Percentiles rank a stretch among this genome's conserved stretches.
phyloP scores from a whole-genome alignment of 208 protist species.

The Leishmania tarentolae region DNA sequence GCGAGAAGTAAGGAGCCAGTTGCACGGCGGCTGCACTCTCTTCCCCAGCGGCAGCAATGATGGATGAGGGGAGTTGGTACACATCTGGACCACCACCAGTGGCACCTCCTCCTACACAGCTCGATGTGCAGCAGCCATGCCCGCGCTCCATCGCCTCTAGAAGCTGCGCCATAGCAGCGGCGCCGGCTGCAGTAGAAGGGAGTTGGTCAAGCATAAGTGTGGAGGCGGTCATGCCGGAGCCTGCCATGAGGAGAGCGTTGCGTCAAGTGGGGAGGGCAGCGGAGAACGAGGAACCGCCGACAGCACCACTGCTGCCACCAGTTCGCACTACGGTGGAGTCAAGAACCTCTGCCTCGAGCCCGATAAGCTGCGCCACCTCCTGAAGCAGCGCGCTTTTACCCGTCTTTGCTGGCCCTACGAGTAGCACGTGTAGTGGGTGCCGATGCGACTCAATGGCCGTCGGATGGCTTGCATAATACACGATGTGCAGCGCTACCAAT shows the following conservation, averaged over 20 bases:
- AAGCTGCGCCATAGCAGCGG: conserved; percentile 9
- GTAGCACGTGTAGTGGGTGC: conserved; percentile 56
- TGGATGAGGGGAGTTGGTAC: conserved; percentile 24
- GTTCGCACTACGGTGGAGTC: conserved; percentile 48
- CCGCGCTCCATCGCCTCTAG: conserved; percentile 24
- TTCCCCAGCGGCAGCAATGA: conserved; percentile 55
- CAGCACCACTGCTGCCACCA: conserved; percentile 17
- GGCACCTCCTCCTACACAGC: not conserved
- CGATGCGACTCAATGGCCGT: conserved; percentile 1
- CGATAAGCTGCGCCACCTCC: conserved; percentile 41
- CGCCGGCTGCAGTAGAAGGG: conserved; percentile 11
- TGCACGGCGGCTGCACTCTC: conserved; percentile 33
- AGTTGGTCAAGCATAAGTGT: conserved; percentile 66
- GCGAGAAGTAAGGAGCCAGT: conserved; percentile 48
- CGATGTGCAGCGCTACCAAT: conserved; percentile 51
- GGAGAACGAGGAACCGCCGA: conserved; percentile 27
- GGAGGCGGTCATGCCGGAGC: conserved; percentile 34
- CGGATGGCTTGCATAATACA: conserved; percentile 42
- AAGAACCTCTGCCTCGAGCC: conserved; percentile 37
- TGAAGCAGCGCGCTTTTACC: conserved; percentile 66
- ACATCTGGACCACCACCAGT: not conserved
- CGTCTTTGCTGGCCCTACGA: conserved; percentile 54
- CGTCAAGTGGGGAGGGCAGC: conserved; percentile 33
- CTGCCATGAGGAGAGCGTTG: conserved; percentile 49
- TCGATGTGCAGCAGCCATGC: conserved; percentile 10